Conservation (phyloP, 2,329 filamentous ascomycete genomes). For the Colletotrichum sp. region DNA sequence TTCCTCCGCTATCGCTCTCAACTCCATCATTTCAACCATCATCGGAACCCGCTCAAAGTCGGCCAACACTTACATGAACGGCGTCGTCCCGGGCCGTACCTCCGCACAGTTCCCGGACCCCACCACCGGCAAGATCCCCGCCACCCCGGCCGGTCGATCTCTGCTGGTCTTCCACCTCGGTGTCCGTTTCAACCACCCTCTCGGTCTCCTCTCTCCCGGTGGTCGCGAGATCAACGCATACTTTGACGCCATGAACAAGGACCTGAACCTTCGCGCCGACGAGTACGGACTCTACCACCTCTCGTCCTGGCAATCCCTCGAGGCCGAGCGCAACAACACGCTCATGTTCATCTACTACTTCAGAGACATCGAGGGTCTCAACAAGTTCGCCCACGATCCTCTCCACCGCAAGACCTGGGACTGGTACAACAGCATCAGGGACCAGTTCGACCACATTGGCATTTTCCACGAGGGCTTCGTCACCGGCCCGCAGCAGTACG, state of each 20-base stretch:
- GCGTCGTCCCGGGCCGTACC: slow-evolving; percentile 35
- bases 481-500: slow-evolving; percentile 49
- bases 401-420: slow-evolving; percentile 55
- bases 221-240: slow-evolving; percentile 40
- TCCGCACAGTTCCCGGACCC: slow-evolving; percentile 37
- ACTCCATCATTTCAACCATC: slow-evolving; percentile 34
- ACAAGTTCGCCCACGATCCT: slow-evolving; percentile 55
- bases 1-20: slow-evolving; percentile 30
- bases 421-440: slow-evolving; percentile 45
- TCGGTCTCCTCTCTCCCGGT: slow-evolving; percentile 53
- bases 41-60: slow-evolving; percentile 25
- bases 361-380: slow-evolving; percentile 49
- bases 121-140: slow-evolving; percentile 29
- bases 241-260: slow-evolving; percentile 43
- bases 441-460: slow-evolving; percentile 43
- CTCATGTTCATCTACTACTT: slow-evolving; percentile 55
- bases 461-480: slow-evolving; percentile 62
- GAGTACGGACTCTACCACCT: slow-evolving; percentile 53
- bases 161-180: slow-evolving; percentile 52
- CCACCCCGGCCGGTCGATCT: slow-evolving; percentile 28
- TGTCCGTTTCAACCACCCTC: slow-evolving; percentile 51
- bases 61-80: slow-evolving; percentile 26
- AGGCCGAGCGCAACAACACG: slow-evolving; percentile 43
- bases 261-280: slow-evolving; percentile 39
- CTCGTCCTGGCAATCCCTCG: slow-evolving; percentile 44